phyloP scores from a whole-genome alignment of 371 early-diverging fungal genomes.

The Synchytrium microbalum region DNA sequence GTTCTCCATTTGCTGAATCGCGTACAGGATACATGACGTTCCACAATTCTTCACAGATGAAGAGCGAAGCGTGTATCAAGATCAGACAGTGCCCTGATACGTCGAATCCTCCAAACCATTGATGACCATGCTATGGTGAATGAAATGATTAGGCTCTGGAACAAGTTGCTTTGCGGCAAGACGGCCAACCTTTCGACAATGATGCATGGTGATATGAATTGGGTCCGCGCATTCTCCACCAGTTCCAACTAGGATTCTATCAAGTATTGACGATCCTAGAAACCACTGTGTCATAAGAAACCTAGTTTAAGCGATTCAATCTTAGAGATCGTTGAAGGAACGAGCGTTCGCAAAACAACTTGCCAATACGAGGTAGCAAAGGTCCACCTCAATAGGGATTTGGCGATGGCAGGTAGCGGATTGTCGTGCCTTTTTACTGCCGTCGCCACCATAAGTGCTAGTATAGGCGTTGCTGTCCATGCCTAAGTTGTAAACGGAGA shows the following conservation, averaged over 20 bases:
- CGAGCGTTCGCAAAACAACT: not conserved
- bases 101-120: constrained; percentile 37
- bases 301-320: constrained; percentile 29
- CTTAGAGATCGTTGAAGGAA: not conserved
- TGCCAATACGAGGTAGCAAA: constrained; percentile 61
- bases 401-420: constrained; percentile 8
- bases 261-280: constrained; percentile 65
- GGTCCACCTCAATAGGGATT: constrained; percentile 44
- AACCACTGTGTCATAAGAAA: constrained; percentile 72
- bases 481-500: constrained; percentile 11
- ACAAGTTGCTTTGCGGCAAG: too few relatives aligned
- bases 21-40: constrained; percentile 10
- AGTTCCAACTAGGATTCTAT: constrained; percentile 61
- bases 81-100: constrained; percentile 86
- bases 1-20: not conserved
- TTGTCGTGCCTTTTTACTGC: not conserved
- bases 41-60: constrained; percentile 65
- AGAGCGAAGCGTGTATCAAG: constrained; percentile 71
- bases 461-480: constrained; percentile 24
- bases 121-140: constrained; percentile 56
- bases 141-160: too few relatives aligned
- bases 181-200: not conserved
- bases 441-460: constrained; percentile 9
- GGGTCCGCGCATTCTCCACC: constrained; percentile 53
- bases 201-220: not conserved